Percentiles rank a stretch among this genome's conserved stretches.
phyloP scores from a whole-genome alignment of 495 filamentous ascomycete genomes.

The Geopyxis carbonaria region DNA sequence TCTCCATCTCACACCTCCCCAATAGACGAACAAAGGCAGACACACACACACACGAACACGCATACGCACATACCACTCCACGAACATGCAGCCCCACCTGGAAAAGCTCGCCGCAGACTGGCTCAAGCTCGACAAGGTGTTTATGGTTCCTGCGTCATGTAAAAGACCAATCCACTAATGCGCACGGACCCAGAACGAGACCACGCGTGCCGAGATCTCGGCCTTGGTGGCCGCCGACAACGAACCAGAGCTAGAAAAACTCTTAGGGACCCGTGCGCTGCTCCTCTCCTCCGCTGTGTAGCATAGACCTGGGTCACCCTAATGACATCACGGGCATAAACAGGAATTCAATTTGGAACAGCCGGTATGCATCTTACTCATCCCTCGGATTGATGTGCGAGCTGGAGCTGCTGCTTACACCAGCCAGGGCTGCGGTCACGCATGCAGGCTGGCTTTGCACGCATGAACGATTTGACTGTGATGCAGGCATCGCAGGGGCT shows the following conservation, averaged over 20 bases:
- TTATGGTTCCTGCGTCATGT: background rate
- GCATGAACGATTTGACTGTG: slow-evolving; percentile 52
- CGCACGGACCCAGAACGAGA: slow-evolving; percentile 31
- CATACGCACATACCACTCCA: too few relatives aligned
- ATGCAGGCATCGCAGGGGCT: slow-evolving; percentile 59
- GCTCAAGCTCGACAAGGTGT: slow-evolving; percentile 46
- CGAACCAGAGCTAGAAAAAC: slow-evolving; percentile 36
- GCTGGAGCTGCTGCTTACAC: too few relatives aligned
- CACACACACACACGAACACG: too few relatives aligned
- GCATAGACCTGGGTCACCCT: too few relatives aligned
- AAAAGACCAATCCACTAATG: background rate
- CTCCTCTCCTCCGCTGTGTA: slow-evolving; percentile 2
- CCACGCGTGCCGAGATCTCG: slow-evolving; percentile 43
- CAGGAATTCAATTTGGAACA: slow-evolving; percentile 52
- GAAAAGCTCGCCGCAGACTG: slow-evolving; percentile 29
- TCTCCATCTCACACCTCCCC: too few relatives aligned
- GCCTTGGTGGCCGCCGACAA: slow-evolving; percentile 34
- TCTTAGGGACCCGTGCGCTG: slow-evolving; percentile 36
- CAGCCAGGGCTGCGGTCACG: slow-evolving; percentile 37
- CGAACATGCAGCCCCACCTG: background rate
- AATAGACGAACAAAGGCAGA: too few relatives aligned
- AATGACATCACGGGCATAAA: background rate
- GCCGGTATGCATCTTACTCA: slow-evolving; percentile 34
- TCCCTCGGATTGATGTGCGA: too few relatives aligned
- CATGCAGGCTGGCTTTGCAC: slow-evolving; percentile 55